Conservation (phyloP, 176 grass and related monocot genomes). For the Leersia perrieri region DNA sequence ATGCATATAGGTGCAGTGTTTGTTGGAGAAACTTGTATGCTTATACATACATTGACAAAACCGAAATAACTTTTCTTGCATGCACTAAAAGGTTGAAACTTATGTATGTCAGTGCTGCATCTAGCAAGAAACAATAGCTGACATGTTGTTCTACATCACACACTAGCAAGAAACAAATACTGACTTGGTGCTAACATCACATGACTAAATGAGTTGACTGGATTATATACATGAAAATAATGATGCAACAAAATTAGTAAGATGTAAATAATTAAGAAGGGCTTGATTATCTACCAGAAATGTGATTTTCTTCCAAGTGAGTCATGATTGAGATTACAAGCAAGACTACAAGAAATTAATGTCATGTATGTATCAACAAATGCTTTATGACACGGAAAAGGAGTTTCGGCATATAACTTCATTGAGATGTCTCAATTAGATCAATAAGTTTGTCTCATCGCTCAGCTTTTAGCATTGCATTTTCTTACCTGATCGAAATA, state of each 20-base stretch:
- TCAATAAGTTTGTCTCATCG: not conserved
- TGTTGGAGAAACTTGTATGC: slow-evolving; percentile 49
- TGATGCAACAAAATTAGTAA: slow-evolving; percentile 17
- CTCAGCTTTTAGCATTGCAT: slow-evolving; percentile 40
- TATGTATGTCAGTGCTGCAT: slow-evolving; percentile 13
- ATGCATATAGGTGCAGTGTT: slow-evolving; percentile 29
- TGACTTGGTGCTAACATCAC: not conserved
- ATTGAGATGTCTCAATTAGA: slow-evolving; percentile 26
- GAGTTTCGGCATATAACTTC: slow-evolving; percentile 21
- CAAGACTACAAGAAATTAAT: not conserved
- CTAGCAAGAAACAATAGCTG: slow-evolving; percentile 24
- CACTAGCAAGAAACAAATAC: slow-evolving; percentile 17
- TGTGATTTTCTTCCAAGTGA: not conserved
- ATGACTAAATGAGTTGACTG: not conserved
- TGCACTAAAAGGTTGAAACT: slow-evolving; percentile 40
- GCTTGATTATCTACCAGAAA: not conserved
- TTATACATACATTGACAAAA: slow-evolving; percentile 37
- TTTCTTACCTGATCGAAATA: slow-evolving; percentile 37
- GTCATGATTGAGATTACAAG: slow-evolving; percentile 10
- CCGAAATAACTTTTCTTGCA: slow-evolving; percentile 37
- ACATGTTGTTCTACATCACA: slow-evolving; percentile 22
- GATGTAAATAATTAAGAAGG: not conserved
- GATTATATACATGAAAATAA: slow-evolving; percentile 31
- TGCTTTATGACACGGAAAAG: not conserved
- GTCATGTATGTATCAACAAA: not conserved